phyloP scores from a whole-genome alignment of 2,329 filamentous ascomycete genomes.

The Lachnellula subtilissima region DNA sequence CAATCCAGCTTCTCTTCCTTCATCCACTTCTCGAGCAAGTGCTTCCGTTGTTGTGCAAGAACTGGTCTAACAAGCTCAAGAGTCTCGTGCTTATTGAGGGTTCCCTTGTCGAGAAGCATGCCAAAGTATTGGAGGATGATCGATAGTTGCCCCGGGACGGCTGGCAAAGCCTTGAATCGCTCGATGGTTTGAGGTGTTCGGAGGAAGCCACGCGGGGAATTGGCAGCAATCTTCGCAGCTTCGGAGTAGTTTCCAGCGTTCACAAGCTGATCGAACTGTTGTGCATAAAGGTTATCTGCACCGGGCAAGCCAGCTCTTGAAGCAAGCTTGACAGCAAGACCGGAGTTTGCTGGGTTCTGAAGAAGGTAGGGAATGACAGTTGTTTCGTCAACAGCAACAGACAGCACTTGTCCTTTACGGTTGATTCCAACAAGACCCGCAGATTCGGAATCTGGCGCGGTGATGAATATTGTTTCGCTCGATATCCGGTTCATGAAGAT shows the following conservation, averaged over 20 bases:
- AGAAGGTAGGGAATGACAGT: conserved; percentile 92
- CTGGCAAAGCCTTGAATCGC: conserved; percentile 82
- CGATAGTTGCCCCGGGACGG: conserved; percentile 80
- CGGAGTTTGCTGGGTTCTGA: conserved; percentile 90
- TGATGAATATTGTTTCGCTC: conserved; percentile 98
- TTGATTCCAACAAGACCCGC: conserved; percentile 92
- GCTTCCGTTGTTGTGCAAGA: conserved; percentile 87
- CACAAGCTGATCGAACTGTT: conserved; percentile 88
- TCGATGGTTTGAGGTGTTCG: conserved; percentile 94
- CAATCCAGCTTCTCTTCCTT: conserved; percentile 92
- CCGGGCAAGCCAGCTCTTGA: conserved; percentile 90
- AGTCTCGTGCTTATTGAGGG: conserved; percentile 87
- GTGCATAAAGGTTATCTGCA: conserved; percentile 86
- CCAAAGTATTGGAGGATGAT: conserved; percentile 97
- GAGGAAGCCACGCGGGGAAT: conserved; percentile 92
- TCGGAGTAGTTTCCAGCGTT: conserved; percentile 74
- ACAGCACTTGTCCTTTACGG: conserved; percentile 93
- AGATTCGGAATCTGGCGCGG: conserved; percentile 75
- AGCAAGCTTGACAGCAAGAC: conserved; percentile 92
- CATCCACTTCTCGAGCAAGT: conserved; percentile 96
- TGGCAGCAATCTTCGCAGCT: conserved; percentile 92
- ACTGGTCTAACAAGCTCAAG: conserved; percentile 91
- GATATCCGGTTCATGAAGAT: conserved; percentile 99
- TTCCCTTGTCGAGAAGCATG: conserved; percentile 92
- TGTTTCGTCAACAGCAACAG: conserved; percentile 87